phyloP scores from a whole-genome alignment of 2,329 filamentous ascomycete species.

The Beauveria caledonica region DNA sequence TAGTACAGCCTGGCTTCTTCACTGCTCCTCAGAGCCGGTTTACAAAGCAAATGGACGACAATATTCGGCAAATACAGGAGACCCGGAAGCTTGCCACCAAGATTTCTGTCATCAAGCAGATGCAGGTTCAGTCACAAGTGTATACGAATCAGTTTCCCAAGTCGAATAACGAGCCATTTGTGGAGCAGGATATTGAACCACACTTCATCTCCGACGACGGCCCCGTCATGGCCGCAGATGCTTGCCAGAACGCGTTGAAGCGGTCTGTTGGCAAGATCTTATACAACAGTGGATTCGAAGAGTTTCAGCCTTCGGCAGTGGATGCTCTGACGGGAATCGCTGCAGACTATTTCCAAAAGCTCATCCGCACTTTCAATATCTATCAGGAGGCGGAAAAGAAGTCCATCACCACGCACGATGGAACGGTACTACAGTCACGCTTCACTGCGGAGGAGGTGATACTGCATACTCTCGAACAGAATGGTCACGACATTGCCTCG shows the following conservation, averaged over 20 bases:
- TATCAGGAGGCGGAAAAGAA: slow-evolving; percentile 80
- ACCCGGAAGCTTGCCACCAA: slow-evolving; percentile 93
- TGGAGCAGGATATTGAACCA: slow-evolving; percentile 79
- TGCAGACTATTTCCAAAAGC: slow-evolving; percentile 79
- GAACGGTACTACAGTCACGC: slow-evolving; percentile 47
- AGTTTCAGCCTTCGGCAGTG: slow-evolving; percentile 88
- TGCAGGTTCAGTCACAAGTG: slow-evolving; percentile 96
- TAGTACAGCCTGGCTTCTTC: slow-evolving; percentile 70
- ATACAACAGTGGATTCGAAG: slow-evolving; percentile 93
- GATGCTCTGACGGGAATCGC: slow-evolving; percentile 87
- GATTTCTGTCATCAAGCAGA: slow-evolving; percentile 96
- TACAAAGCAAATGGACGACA: slow-evolving; percentile 74
- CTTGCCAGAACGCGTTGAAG: slow-evolving; percentile 77
- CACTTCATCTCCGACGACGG: slow-evolving; percentile 85
- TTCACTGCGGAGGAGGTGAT: slow-evolving; percentile 81
- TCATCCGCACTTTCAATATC: slow-evolving; percentile 68
- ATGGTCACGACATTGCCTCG: slow-evolving; percentile 71
- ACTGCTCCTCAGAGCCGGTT: slow-evolving; percentile 65
- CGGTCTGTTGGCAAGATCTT: slow-evolving; percentile 90
- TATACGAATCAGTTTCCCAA: slow-evolving; percentile 98
- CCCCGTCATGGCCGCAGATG: slow-evolving; percentile 74
- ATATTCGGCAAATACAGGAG: slow-evolving; percentile 92
- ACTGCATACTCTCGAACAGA: slow-evolving; percentile 76
- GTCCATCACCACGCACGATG: slow-evolving; percentile 38
- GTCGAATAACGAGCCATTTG: slow-evolving; percentile 82